Conservation (phyloP, 2,329 filamentous ascomycete genomes). For the Pyrenophora teres region DNA sequence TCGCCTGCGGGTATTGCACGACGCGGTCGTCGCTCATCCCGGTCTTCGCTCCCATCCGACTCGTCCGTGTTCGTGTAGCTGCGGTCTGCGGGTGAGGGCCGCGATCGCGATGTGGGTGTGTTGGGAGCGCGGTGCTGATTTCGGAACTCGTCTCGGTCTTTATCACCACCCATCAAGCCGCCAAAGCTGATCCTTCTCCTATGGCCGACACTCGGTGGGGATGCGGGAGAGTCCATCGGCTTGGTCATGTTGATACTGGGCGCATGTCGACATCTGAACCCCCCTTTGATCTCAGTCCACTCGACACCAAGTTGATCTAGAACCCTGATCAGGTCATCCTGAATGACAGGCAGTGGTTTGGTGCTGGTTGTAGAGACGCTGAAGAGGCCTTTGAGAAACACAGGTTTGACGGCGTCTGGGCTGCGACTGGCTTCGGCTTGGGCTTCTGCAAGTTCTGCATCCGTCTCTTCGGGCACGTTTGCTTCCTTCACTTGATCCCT, state of each 20-base stretch:
- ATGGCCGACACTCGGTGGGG: constrained; percentile 56
- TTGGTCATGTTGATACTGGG: constrained; percentile 88
- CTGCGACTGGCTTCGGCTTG: constrained; percentile 60
- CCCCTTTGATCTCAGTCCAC: constrained; percentile 88
- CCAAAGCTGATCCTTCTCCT: constrained; percentile 84
- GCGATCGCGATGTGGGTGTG: constrained; percentile 54
- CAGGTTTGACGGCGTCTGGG: constrained; percentile 85
- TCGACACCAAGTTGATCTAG: constrained; percentile 87
- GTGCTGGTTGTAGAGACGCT: constrained; percentile 96
- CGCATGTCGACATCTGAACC: constrained; percentile 84
- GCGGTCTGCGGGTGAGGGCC: constrained; percentile 61
- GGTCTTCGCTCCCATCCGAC: constrained; percentile 71
- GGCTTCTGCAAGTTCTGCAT: constrained; percentile 69
- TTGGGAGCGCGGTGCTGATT: constrained; percentile 61
- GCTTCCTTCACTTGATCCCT: constrained; percentile 74
- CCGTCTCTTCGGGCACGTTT: constrained; percentile 89
- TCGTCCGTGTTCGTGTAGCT: constrained; percentile 88
- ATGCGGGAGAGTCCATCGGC: constrained; percentile 61
- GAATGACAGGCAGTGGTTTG: constrained; percentile 83
- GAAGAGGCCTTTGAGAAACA: constrained; percentile 94
- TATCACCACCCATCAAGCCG: constrained; percentile 61
- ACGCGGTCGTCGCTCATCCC: constrained; percentile 51
- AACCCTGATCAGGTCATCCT: constrained; percentile 87
- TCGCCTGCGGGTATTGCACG: constrained; percentile 68
- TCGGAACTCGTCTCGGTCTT: constrained; percentile 70